Base-by-base conservation (phyloP, 2,329 filamentous ascomycete genomes). In the Salinomyces thailandicus region DNA sequence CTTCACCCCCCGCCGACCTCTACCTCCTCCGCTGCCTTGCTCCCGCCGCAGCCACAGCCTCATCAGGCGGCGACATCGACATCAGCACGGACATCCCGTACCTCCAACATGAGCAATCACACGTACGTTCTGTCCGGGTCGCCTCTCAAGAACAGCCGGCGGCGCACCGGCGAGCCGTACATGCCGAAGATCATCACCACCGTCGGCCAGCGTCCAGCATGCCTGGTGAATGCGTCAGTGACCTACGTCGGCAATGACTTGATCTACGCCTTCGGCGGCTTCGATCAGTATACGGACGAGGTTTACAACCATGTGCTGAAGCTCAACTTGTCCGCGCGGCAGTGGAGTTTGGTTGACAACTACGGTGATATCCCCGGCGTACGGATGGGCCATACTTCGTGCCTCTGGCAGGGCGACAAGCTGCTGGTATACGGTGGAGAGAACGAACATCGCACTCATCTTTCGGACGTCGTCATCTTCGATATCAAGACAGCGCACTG, bases 221-320 rank as follows among this genome's bases (percentile, higher is more conserved):
- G 89, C 57, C 72, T 98, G 33, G 89, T 98, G 49, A 98, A 98
- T 68, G 91, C 91, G 35, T 96, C 91, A 1, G 89, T 96, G 42
- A 98, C 91, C n/a, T 95, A 94, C 60, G 94, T 91, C 54, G 87
- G 87, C 41, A 91, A 94, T 63, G 91, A 96, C 59, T 79, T 91
- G 61, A 96, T 98, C 51, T 96, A 93, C 62, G 91, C 89, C 8
- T 98, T 98, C 67, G 91, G 91, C 29, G 91, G 91, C 13, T 98
- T 98, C 55, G 91, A 98, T 57, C 89, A 96, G 62, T 96, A 94
- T 58, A 98, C 91, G 0, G 91, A 98, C 59, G 91, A 98, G 67
- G 80, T 98, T 13, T 98, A 98, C 64, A 98, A 98, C 57, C 91
- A 98, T 64, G 91, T 98, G 28, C 69, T 98, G 45, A 80, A 78